Base-by-base conservation (phyloP, 2,329 filamentous ascomycete genomes). In the Berkeleyomyces rouxiae region DNA sequence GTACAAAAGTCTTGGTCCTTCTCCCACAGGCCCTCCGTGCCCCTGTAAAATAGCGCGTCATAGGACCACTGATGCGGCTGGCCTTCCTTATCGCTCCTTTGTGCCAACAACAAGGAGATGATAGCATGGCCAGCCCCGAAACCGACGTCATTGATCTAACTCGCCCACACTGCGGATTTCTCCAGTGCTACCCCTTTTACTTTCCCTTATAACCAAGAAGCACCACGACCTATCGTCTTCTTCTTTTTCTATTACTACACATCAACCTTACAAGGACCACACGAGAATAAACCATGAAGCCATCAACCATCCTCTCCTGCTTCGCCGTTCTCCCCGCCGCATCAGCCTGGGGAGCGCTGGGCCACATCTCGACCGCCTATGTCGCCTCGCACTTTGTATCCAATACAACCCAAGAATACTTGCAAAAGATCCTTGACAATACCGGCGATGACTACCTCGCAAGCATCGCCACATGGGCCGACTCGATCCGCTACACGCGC, bases 361-460 rank as follows among this genome's bases (percentile, higher is more conserved):
- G 84, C 1, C 84, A 87, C 70, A 82, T 84, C 68, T 82, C 83
- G 3, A 79, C 84, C 6, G 84, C 82, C 49, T 85, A 83, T 68
- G 69, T 87, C 31, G 83, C 84, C 9, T 78, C 76, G 67, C 78
- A 78, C 69, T 81, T 86, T 67, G 81, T 87, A 59, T 72, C 78
- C 61, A 75, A 79, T 43, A 70, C 76, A 39, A 86, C 83, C 11
- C 74, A 80, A 31, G 65, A 72, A 46, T 81, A 80, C 70, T 79
- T 86, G 68, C 78, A 86, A 69, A 69, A 72, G 3, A 74, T 86
- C 59, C 75, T 87, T 49, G 72, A 76, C 66, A 81, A 79, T 70
- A 70, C 78, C 43, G 78, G 78, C 1, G 71, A 74, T 62, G 77
- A 82, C 67, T 85, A 85, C 68, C 76, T 87, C 36, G 82, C 83